Evolutionary conservation across 192 early-diverging fungal species (phyloP).

Genomic region (Coemansia sp.): DNA sequence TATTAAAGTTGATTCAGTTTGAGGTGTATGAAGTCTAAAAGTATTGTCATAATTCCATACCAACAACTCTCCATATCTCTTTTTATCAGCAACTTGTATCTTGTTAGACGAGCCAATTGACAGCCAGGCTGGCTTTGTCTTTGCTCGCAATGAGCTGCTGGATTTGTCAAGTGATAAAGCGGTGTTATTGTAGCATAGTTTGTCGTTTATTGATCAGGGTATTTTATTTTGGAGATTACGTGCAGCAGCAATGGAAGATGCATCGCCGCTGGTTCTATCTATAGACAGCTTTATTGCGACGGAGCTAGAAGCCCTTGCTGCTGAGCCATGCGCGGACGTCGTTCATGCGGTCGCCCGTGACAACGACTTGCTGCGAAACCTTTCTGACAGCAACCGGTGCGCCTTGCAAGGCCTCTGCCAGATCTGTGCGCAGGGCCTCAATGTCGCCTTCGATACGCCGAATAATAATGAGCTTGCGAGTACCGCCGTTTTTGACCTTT

Average conservation of each 20-base stretch:
- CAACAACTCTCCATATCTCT: background rate
- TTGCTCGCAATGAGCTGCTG: too few species aligned
- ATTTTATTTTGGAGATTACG: too few species aligned
- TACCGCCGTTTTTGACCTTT: constrained; percentile 63
- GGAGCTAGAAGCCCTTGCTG: constrained; percentile 54
- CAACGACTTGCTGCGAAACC: constrained; percentile 52
- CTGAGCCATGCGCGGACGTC: constrained; percentile 58
- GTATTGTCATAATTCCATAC: background rate
- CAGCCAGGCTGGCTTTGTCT: too few species aligned
- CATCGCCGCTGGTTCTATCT: too few species aligned
- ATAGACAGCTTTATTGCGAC: background rate
- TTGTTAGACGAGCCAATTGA: too few species aligned
- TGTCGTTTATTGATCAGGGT: too few species aligned
- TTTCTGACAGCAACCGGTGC: constrained; percentile 33
- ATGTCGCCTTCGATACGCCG: constrained; percentile 70
- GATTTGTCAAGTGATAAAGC: too few species aligned
- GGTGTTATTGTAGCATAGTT: too few species aligned
- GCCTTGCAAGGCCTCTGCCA: constrained; percentile 16
- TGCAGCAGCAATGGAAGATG: too few species aligned
- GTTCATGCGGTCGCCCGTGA: constrained; percentile 52
- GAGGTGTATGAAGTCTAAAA: constrained; percentile 11
- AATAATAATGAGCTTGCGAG: constrained; percentile 60
- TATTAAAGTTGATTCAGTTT: constrained; percentile 17
- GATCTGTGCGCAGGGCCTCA: constrained; percentile 39
- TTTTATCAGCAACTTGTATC: background rate